A percentile compares a stretch with the other conserved stretches of the same genome.
These are phyloP conservation scores for Elasticomyces elasticus DNA, from an alignment of 495 filamentous ascomycete species.

Conservation along the genomic window DNA sequence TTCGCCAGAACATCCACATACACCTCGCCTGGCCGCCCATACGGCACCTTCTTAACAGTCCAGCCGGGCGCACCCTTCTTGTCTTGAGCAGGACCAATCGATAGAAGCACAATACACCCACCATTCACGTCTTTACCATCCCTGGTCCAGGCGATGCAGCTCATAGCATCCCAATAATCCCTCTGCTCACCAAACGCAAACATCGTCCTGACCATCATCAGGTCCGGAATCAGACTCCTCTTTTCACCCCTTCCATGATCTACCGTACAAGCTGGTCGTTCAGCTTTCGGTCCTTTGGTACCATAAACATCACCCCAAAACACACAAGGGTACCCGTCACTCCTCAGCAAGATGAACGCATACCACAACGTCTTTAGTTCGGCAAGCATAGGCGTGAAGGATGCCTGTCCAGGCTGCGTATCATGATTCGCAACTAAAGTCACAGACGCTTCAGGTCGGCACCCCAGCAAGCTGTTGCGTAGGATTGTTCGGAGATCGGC, in stretches of 20 bases:
- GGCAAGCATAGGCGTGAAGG: conserved; percentile 28
- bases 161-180: conserved; percentile 57
- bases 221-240: conserved; percentile 47
- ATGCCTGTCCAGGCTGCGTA: conserved; percentile 35
- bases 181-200: conserved; percentile 59
- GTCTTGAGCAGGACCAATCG: background rate
- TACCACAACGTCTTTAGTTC: conserved; percentile 35
- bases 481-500: conserved; percentile 55
- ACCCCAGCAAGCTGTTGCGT: conserved; percentile 48
- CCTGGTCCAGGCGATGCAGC: conserved; percentile 62
- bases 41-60: conserved; percentile 25
- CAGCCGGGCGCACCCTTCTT: background rate
- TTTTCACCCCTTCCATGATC: background rate
- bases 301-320: conserved; percentile 72
- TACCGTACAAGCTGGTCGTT: conserved; percentile 43
- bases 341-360: conserved; percentile 51
- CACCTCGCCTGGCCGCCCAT: conserved; percentile 28
- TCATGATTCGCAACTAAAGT: conserved; percentile 36
- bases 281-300: conserved; percentile 44
- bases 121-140: conserved; percentile 23
- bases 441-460: conserved; percentile 52
- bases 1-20: conserved; percentile 31
- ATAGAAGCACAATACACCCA: conserved; percentile 25
- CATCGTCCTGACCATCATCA: conserved; percentile 54
- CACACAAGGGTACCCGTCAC: conserved; percentile 56